These are phyloP conservation scores for Lophiotrema nucula DNA, from an alignment of 495 filamentous ascomycete genomes.

Conservation along the genomic window DNA sequence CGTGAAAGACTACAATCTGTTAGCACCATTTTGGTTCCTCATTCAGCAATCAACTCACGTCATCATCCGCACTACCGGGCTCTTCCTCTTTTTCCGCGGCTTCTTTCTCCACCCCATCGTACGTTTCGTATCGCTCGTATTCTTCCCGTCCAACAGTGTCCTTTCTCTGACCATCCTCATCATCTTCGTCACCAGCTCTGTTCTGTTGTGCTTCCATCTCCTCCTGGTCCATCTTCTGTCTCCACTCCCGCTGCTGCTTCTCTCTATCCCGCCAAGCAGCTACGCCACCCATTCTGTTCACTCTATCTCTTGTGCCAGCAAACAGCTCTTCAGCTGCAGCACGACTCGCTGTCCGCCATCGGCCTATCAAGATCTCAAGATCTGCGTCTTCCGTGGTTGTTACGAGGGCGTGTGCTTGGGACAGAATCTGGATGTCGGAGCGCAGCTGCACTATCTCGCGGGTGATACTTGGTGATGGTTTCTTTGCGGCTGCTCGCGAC, in stretches of 20 bases:
- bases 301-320: slow-evolving; percentile 45
- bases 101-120: slow-evolving; percentile 8
- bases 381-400: slow-evolving; percentile 49
- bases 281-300: slow-evolving; percentile 59
- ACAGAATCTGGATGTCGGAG: slow-evolving; percentile 35
- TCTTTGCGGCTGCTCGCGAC: neutral
- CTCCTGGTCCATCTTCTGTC: slow-evolving; percentile 40
- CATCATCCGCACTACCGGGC: slow-evolving; percentile 36
- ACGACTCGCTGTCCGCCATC: slow-evolving; percentile 46
- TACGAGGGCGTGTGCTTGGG: slow-evolving; percentile 53
- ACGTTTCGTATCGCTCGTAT: slow-evolving; percentile 30
- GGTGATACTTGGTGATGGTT: slow-evolving; percentile 4
- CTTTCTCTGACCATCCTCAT: slow-evolving; percentile 31
- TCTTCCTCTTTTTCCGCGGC: slow-evolving; percentile 20
- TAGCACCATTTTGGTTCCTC: neutral
- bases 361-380: slow-evolving; percentile 48
- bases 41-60: slow-evolving; percentile 35
- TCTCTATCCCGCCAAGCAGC: slow-evolving; percentile 53
- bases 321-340: slow-evolving; percentile 52
- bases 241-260: slow-evolving; percentile 42
- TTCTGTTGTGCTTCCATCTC: slow-evolving; percentile 38
- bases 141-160: slow-evolving; percentile 15
- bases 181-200: slow-evolving; percentile 44
- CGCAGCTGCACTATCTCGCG: slow-evolving; percentile 23
- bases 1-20: slow-evolving; percentile 49